Conservation (phyloP, 192 early-diverging fungal genomes). For the Ambispora gerdemannii region DNA sequence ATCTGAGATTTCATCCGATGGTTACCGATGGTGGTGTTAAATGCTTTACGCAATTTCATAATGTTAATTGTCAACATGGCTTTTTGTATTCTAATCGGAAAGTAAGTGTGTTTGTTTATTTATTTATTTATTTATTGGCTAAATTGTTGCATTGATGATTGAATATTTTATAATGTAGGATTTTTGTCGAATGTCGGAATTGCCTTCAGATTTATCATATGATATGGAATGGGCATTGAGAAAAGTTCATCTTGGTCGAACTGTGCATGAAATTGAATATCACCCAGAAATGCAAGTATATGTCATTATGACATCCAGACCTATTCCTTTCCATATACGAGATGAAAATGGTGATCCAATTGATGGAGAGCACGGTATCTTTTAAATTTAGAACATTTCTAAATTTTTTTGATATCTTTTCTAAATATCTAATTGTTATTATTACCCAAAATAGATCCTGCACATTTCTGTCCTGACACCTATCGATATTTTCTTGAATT, state of each 20-base stretch:
- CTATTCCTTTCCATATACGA: conserved; percentile 62
- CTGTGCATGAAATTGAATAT: conserved; percentile 74
- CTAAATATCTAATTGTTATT: background rate
- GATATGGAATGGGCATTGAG: conserved; percentile 74
- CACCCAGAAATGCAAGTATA: conserved; percentile 83
- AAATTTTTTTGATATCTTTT: too few species aligned
- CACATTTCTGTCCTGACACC: conserved; percentile 57
- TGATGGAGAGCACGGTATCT: conserved; percentile 35
- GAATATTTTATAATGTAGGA: conserved; percentile 45
- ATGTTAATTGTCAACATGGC: conserved; percentile 71
- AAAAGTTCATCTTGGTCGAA: conserved; percentile 63
- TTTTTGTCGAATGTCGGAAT: conserved; percentile 57
- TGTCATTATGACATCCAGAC: conserved; percentile 67
- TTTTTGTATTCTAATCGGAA: conserved; percentile 70
- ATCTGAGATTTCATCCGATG: conserved; percentile 71
- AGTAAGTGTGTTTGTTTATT: conserved; percentile 49
- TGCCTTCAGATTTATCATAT: conserved; percentile 67
- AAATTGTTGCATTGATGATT: too few species aligned
- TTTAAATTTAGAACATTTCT: background rate
- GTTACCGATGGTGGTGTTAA: conserved; percentile 60
- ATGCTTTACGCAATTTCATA: conserved; percentile 75
- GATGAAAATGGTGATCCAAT: conserved; percentile 63
- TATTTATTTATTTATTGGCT: too few species aligned
- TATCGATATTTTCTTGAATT: conserved; percentile 74
- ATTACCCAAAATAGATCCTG: conserved; percentile 31